These are phyloP conservation scores for Penicillium verrucosum DNA, from an alignment of 2,329 filamentous ascomycete species.

Conservation along the genomic window DNA sequence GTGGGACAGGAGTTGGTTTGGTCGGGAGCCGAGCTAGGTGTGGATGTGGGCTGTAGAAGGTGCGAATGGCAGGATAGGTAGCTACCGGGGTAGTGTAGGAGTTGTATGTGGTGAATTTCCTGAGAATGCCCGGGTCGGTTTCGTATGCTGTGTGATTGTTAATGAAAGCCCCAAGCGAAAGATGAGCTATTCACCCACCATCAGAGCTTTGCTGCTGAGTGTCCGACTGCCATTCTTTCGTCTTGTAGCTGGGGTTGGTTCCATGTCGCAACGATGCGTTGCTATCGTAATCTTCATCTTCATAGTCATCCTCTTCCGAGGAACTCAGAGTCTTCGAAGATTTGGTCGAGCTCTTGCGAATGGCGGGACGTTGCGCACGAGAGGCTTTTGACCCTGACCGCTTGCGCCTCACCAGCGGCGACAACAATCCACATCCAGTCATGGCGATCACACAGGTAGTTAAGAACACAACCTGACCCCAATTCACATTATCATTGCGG, in stretches of 20 bases:
- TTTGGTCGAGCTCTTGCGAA: conserved; percentile 24
- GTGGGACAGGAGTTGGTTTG: conserved; percentile 69
- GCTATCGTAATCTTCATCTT: conserved; percentile 37
- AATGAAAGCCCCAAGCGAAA: conserved; percentile 1
- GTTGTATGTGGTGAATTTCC: conserved; percentile 68
- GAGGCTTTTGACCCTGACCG: conserved; percentile 15
- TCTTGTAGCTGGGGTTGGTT: conserved; percentile 19
- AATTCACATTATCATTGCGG: conserved; percentile 30
- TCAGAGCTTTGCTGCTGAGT: conserved; percentile 29
- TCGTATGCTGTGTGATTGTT: conserved; percentile 28
- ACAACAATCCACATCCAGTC: conserved; percentile 37
- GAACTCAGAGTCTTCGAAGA: conserved; percentile 32
- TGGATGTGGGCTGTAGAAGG: conserved; percentile 78
- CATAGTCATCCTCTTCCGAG: conserved; percentile 39
- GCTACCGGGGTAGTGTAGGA: conserved; percentile 68
- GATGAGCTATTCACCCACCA: conserved; percentile 25
- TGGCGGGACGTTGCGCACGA: conserved; percentile 2
- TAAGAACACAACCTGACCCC: conserved; percentile 31
- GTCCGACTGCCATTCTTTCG: conserved; percentile 21
- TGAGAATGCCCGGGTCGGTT: conserved; percentile 76
- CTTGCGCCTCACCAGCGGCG: conserved; percentile 28
- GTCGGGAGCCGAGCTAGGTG: conserved; percentile 78
- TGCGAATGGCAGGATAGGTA: conserved; percentile 71
- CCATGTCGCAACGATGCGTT: conserved; percentile 31
- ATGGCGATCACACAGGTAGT: conserved; percentile 35